Base-by-base conservation (phyloP, 106 monocot species). In the Triglochin maritima region DNA sequence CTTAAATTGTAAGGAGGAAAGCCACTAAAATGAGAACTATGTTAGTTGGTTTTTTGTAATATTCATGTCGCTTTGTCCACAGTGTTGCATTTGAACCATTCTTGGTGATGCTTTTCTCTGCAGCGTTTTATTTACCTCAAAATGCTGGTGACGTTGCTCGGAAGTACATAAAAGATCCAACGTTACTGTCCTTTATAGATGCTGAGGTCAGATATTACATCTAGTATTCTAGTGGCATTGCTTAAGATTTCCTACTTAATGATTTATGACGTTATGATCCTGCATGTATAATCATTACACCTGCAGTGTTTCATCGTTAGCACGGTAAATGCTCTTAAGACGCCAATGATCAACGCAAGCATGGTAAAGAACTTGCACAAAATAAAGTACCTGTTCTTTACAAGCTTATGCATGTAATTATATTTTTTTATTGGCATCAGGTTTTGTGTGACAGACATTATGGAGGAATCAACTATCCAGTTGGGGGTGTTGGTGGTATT, bases 281-380 rank as follows among this genome's bases (percentile, higher is more conserved):
- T 29, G 29, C 29, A 29, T 29, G 0, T 29, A 29, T 46, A 49
- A 51, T 42, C 6, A 6, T 49, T 47, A 46, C 14, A 15, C 66
- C 16, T 84, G 68, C 71, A 96, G 96, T 96, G 96, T 71, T 96
- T 96, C 73, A 91, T 96, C 72, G 96, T 96, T 42, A 96, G 91
- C 72, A 96, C 96, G 17, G 86, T 96, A 54, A 91, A 91, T 74
- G 96, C 96, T 58, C 56, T 96, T 78, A 87, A 86, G 66, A 96
- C 96, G 46, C 96, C 96, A 70, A 96, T 96, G 91, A 96, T 96
- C 59, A 96, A 96, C 79, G 96, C 96, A 51, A 79, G 84, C 85
- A 96, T 96, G 96, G 96, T 96, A 78, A 73, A 69, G 69, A 52
- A 14, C 46, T 53, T 48, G 7, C 46, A 3, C 5, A 2, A 16